Conservation (phyloP, 2,329 filamentous ascomycete genomes). For the Colletotrichum eremochloae region DNA sequence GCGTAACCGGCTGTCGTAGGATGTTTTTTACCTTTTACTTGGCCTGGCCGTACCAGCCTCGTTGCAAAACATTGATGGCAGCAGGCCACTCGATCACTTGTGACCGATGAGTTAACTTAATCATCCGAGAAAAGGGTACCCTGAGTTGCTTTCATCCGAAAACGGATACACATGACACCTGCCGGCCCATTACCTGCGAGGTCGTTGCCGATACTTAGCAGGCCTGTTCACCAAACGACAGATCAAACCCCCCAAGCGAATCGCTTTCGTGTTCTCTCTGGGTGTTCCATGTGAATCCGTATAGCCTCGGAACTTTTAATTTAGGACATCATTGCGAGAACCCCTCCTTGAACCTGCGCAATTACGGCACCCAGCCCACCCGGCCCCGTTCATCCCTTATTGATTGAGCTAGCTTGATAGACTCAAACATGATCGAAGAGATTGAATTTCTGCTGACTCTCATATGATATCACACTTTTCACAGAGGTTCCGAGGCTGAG, state of each 20-base stretch:
- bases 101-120: not conserved
- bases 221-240: not conserved
- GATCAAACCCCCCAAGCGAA: not conserved
- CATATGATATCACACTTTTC: constrained; percentile 33
- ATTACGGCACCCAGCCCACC: not conserved
- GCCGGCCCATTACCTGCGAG: constrained; percentile 22
- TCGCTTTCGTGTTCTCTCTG: not conserved
- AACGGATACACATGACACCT: constrained; percentile 22
- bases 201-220: constrained; percentile 13
- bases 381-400: constrained; percentile 35
- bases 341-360: not conserved
- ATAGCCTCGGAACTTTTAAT: constrained; percentile 15
- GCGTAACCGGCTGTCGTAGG: constrained; percentile 20
- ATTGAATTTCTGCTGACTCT: not conserved
- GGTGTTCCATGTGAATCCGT: not conserved
- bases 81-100: not conserved
- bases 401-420: constrained; percentile 10
- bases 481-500: not conserved
- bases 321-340: constrained; percentile 18
- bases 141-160: constrained; percentile 24
- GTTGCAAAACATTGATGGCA: not conserved
- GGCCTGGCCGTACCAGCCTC: not conserved
- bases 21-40: not conserved
- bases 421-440: not conserved
- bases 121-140: not conserved